Evolutionary conservation across 2,329 filamentous ascomycete genomes (phyloP), one percentile per base, ranked within the genome.

Genomic region (Aureobasidium uvarum): DNA sequence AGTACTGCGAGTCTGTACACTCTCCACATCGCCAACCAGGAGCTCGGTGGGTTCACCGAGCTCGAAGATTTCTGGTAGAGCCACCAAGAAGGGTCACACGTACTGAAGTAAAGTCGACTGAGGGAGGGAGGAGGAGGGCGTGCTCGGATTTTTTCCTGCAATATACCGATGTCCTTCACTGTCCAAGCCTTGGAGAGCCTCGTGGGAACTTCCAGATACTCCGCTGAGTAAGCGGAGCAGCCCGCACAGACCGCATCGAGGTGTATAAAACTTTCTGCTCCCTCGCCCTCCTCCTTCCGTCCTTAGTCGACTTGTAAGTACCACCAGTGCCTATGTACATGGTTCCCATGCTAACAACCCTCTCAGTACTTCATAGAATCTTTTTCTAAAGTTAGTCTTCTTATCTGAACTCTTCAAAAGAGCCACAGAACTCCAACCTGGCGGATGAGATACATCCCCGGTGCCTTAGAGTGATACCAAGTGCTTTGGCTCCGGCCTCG

Each of bases 301-400:
- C 63, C 13, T 65, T 54, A 68, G 66, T 65, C 67, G 67, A 68
- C 67, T 68, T 66, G 31, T 33, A 8, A 33, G 31, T 33, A 33
- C 31, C 4, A 33, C 31, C 31, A 33, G 31, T 33, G 31, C 31
- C 31, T 33, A 33, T 33, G 31, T 33, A 33, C 31, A 33, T 20
- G 10, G 16, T 18, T 23, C 41, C 31, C 8, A 20, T 38, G 25
- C 55, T 55, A 14, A 64, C 52, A 28, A 48, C 38, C 38, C 20
- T 25, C 48, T 36, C 20, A 58, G 65, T 33, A 33, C 31, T 33
- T 33, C 31, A 67, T n/a, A n/a, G 90, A 93, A 94, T 94, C 91
- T 25, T 33, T 92, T 91, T 96, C 96, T 90, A 96, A 93, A 96
- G 92, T 93, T 88, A 85, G 91, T 87, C 87, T 92, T 89, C 85